Evolutionary conservation across 352 stramenopile species (phyloP).

Genomic region (Elongisporangium anandrum): DNA sequence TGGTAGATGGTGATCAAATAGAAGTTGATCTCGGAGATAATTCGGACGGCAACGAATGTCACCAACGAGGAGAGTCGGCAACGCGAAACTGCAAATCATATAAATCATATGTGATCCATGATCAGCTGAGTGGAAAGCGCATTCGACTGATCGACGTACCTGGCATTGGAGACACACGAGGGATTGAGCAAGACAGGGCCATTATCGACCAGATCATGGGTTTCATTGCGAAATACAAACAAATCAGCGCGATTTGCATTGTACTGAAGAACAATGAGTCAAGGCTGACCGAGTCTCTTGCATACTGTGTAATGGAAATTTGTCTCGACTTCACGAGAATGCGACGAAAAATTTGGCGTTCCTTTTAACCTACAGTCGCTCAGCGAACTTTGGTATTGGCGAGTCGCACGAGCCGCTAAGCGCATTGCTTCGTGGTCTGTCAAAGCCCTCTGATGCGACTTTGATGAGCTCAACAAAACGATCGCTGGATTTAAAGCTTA

Average conservation of each 20-base stretch:
- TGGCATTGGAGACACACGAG: not conserved
- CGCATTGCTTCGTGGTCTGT: too few species aligned
- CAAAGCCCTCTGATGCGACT: not conserved
- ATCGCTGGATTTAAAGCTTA: not conserved
- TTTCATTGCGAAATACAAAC: not conserved
- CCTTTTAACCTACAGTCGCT: not conserved
- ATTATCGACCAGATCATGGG: not conserved
- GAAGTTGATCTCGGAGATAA: not conserved
- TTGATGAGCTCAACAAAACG: not conserved
- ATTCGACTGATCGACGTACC: not conserved
- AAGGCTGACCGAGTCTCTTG: not conserved
- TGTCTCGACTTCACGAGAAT: not conserved
- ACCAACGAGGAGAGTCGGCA: not conserved
- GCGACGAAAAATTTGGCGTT: not conserved
- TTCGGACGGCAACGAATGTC: not conserved
- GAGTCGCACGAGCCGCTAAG: not conserved
- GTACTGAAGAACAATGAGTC: not conserved
- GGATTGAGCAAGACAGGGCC: not conserved
- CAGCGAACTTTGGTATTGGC: not conserved
- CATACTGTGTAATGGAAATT: not conserved
- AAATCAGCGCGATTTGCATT: not conserved
- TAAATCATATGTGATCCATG: not conserved
- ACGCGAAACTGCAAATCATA: not conserved
- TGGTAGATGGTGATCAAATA: not conserved
- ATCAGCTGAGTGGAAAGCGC: not conserved